Conservation (phyloP, 257 asterid species). For the Plectranthus barbatus region DNA sequence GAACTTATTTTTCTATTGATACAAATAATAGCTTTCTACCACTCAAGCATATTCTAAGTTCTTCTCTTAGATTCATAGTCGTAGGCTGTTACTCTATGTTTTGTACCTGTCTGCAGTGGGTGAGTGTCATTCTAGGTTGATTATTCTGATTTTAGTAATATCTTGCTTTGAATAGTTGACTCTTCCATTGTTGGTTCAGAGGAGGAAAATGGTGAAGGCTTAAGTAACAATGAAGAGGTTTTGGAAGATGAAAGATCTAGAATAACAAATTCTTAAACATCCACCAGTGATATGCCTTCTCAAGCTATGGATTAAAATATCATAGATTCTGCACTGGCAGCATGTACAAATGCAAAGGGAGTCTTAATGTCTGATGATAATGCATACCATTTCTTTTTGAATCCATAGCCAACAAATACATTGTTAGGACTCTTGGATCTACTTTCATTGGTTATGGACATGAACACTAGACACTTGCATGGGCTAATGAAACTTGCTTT, state of each 20-base stretch:
- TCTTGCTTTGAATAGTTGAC: not conserved
- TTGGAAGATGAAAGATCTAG: not conserved
- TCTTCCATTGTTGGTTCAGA: not conserved
- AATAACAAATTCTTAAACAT: not conserved
- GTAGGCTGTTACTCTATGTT: not conserved
- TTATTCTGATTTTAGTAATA: not conserved
- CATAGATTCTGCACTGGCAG: not conserved
- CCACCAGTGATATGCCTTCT: not conserved
- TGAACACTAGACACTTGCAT: not conserved
- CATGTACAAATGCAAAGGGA: not conserved
- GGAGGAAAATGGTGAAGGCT: not conserved
- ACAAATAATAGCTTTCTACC: not conserved
- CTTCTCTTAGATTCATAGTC: not conserved
- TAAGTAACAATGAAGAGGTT: not conserved
- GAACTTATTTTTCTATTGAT: no score
- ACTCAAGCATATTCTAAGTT: not conserved
- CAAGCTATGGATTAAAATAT: not conserved
- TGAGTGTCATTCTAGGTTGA: no score
- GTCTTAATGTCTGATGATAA: not conserved
- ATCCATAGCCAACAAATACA: not conserved
- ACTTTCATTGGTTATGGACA: not conserved
- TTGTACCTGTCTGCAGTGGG: not conserved
- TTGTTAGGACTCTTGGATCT: not conserved
- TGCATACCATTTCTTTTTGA: not conserved
- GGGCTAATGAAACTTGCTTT: not conserved